These are phyloP conservation scores for Skeletonema potamos DNA, from an alignment of 108 stramenopile species.

Conservation along the genomic window DNA sequence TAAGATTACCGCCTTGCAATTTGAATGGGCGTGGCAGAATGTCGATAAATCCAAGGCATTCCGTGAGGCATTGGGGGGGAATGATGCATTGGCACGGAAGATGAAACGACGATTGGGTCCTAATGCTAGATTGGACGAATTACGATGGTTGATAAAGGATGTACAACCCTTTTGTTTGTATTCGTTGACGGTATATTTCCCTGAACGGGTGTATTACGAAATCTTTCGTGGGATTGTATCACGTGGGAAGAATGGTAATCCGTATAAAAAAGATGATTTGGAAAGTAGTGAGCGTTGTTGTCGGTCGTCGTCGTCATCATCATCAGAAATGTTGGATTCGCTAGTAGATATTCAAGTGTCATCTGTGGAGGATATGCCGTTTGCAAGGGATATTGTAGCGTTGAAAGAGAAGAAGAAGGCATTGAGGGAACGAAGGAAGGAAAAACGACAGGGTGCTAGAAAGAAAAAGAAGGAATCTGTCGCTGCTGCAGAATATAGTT, in stretches of 20 bases:
- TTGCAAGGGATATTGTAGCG: slow-evolving; percentile 23
- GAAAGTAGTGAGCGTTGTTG: background rate
- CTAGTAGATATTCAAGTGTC: slow-evolving; percentile 22
- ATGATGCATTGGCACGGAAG: slow-evolving; percentile 40
- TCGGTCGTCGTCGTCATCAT: too few relatives aligned
- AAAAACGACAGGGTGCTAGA: background rate
- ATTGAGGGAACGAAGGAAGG: slow-evolving; percentile 3
- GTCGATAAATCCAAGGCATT: slow-evolving; percentile 53
- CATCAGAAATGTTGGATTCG: slow-evolving; percentile 1
- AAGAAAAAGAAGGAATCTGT: background rate
- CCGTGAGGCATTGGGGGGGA: slow-evolving; percentile 54
- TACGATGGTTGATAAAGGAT: slow-evolving; percentile 36
- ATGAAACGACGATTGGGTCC: slow-evolving; percentile 38
- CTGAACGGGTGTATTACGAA: slow-evolving; percentile 21
- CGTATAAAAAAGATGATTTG: slow-evolving; percentile 3
- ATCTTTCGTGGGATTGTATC: slow-evolving; percentile 26
- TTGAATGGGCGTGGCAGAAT: slow-evolving; percentile 88
- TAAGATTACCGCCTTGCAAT: slow-evolving; percentile 69
- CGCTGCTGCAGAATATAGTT: slow-evolving; percentile 3
- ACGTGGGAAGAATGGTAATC: slow-evolving; percentile 23
- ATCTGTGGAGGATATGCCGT: slow-evolving; percentile 48
- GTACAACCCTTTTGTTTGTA: slow-evolving; percentile 39
- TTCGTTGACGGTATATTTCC: slow-evolving; percentile 37
- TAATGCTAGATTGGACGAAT: slow-evolving; percentile 41
- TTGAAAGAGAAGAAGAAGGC: slow-evolving; percentile 33